phyloP scores from a whole-genome alignment of 2,329 filamentous ascomycete species.

The Neodidymelliopsis sp. region DNA sequence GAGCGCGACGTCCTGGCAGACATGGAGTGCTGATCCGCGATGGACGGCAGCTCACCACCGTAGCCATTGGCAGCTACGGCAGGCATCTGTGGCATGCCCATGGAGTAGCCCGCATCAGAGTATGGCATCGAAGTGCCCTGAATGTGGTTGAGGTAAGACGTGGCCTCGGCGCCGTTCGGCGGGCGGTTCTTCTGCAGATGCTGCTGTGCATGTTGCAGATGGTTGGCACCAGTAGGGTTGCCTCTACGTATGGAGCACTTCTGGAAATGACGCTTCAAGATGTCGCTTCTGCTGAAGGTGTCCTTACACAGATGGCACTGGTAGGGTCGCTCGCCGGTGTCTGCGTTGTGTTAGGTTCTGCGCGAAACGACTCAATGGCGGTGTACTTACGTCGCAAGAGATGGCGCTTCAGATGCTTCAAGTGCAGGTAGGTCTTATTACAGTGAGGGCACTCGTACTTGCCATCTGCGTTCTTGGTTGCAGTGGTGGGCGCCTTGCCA shows the following conservation, averaged over 20 bases:
- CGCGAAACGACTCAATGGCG: constrained; percentile 2
- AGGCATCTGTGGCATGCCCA: constrained; percentile 46
- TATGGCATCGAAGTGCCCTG: constrained; percentile 45
- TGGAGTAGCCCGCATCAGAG: constrained; percentile 41
- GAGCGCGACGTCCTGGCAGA: constrained; percentile 58
- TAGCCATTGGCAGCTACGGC: constrained; percentile 45
- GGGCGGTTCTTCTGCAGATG: constrained; percentile 75
- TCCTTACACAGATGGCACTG: constrained; percentile 98
- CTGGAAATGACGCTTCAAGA: constrained; percentile 98
- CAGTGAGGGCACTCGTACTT: constrained; percentile 99
- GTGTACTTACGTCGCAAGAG: constrained; percentile 85
- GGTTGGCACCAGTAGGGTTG: constrained; percentile 92
- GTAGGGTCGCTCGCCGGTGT: constrained; percentile 97
- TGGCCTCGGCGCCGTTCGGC: constrained; percentile 44
- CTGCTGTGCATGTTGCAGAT: constrained; percentile 90
- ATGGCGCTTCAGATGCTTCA: constrained; percentile 97
- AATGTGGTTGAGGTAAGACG: constrained; percentile 47
- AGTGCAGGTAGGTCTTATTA: constrained; percentile 96
- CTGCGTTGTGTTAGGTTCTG: constrained; percentile 60
- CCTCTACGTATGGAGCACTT: constrained; percentile 97
- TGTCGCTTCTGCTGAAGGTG: constrained; percentile 97
- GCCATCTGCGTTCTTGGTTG: constrained; percentile 93
- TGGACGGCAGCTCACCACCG: constrained; percentile 48
- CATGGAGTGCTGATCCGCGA: constrained; percentile 52
- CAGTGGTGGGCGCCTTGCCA: constrained; percentile 84